These are phyloP conservation scores for Coelastrella sp. DNA, from an alignment of 139 green algal species.

Conservation along the genomic window DNA sequence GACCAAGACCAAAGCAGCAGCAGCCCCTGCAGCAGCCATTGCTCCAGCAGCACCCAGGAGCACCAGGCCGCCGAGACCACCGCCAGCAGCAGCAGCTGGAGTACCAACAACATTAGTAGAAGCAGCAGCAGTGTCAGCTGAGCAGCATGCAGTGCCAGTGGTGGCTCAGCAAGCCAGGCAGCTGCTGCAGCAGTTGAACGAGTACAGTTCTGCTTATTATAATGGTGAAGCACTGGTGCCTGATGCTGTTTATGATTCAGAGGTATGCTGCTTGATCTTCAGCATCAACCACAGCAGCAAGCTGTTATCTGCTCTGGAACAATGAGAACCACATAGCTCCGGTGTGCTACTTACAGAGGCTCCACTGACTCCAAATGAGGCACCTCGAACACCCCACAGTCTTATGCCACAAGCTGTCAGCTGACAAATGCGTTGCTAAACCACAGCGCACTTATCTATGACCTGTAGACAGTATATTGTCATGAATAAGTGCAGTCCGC, in stretches of 20 bases:
- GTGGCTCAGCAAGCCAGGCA: not conserved
- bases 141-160: not conserved
- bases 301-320: no score
- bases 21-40: not conserved
- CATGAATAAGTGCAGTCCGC: no score
- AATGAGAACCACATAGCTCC: no score
- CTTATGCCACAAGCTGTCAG: no score
- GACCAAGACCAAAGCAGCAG: not conserved
- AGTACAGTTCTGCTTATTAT: not conserved
- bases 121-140: not conserved
- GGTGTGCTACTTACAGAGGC: no score
- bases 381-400: no score
- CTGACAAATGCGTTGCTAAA: no score
- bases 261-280: not conserved
- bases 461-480: no score
- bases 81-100: not conserved
- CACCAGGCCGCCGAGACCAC: not conserved
- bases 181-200: not conserved
- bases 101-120: not conserved
- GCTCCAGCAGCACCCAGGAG: not conserved
- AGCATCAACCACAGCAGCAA: no score
- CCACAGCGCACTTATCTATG: no score
- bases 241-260: slow-evolving; percentile 25
- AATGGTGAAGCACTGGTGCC: not conserved
- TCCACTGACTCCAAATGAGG: no score